Conservation (phyloP, 2,329 filamentous ascomycete genomes). For the Dactylellina haptotyla region DNA sequence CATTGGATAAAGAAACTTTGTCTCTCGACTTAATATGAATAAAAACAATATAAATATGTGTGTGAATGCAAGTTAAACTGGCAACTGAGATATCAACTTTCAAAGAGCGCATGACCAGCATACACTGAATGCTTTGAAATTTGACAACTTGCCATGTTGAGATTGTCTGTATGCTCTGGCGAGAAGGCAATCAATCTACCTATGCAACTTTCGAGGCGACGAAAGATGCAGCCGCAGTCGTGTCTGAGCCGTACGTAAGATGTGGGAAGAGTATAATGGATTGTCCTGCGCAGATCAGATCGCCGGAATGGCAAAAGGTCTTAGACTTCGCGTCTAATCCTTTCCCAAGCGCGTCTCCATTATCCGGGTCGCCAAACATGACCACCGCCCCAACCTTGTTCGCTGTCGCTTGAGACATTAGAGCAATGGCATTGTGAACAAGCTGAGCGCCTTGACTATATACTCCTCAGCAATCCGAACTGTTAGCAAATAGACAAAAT, state of each 20-base stretch:
- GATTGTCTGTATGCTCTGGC: too few species aligned
- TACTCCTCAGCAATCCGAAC: not conserved
- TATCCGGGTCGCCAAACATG: conserved; percentile 59
- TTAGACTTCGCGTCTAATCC: conserved; percentile 50
- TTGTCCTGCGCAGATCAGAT: conserved; percentile 57
- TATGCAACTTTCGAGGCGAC: conserved; percentile 48
- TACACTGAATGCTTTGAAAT: too few species aligned
- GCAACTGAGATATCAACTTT: not conserved
- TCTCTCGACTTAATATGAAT: too few species aligned
- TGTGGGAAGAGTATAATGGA: conserved; percentile 57
- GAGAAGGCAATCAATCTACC: not conserved
- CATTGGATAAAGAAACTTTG: too few species aligned
- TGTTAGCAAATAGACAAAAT: too few species aligned
- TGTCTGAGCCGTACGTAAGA: conserved; percentile 56
- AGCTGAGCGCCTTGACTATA: not conserved
- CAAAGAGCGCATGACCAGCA: not conserved
- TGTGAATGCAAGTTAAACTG: too few species aligned
- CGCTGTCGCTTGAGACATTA: conserved; percentile 54
- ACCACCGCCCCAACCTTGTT: conserved; percentile 57
- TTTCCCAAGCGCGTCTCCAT: conserved; percentile 13
- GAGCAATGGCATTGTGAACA: conserved; percentile 55
- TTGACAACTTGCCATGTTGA: too few species aligned
- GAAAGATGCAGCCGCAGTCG: conserved; percentile 55
- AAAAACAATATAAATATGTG: too few species aligned
- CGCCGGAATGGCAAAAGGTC: conserved; percentile 58